Evolutionary conservation across 2,329 filamentous ascomycete genomes (phyloP), one percentile per base, ranked within the genome.

Genomic region (Pseudohalonectria lignicola): DNA sequence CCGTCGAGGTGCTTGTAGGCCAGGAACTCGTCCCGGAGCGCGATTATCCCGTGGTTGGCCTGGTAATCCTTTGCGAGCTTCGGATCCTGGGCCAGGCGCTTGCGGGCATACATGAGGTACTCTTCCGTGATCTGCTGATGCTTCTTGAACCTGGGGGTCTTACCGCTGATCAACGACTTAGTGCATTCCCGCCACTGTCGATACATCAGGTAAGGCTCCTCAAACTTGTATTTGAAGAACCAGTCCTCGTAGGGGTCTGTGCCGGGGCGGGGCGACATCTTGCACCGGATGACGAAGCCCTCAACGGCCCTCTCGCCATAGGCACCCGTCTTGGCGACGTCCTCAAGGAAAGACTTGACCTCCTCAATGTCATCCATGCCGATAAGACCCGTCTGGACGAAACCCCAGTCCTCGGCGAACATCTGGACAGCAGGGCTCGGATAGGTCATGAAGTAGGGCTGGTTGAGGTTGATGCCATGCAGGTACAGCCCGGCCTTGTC

Each of bases 141-240:
- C 60, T 96, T 96, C 64, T 78, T 88, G 64, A 75, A 83, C 46
- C 72, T 82, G 10, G 88, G 86, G 29, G 75, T 62, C 49, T 76
- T 82, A 12, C 82, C 82, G 1, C 71, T 53, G 47, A 98, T 95
- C 41, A 96, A 61, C 5, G 85, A 74, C 58, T 94, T 96, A 31
- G 92, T 98, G 55, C 85, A 94, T 63, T 98, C 92, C 44, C 92
- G 80, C 92, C 92, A 98, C 63, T 98, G 92, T 18, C 92, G 79
- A 62, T 96, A 98, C 86, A 98, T 93, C 43, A 98, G 66, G 55
- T 98, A 98, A 1, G 92, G 92, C 62, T 98, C 92, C 54, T 98
- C 92, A 43, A 98, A 98, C 64, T 98, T 98, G 74, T 88, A 98
- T 62, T 98, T 98, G 79, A 98, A 98, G 62, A 98, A 98, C 92